phyloP scores from a whole-genome alignment of 106 monocot genomes.

The Apostasia shenzhenica region DNA sequence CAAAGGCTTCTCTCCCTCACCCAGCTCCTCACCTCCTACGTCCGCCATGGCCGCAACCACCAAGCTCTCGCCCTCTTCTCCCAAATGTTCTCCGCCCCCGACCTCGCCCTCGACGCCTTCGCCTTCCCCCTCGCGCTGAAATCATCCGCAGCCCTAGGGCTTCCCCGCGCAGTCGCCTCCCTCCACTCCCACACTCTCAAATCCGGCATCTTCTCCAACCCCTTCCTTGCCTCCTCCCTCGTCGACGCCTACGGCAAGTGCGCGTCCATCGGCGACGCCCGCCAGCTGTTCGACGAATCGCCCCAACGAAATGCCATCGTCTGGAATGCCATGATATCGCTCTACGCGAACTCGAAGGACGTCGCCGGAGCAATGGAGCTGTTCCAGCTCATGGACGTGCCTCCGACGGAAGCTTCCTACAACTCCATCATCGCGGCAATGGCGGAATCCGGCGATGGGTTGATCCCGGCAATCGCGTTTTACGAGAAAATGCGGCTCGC shows the following conservation, averaged over 20 bases:
- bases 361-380: conserved; percentile 17
- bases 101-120: conserved; percentile 51
- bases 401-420: conserved; percentile 45
- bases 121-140: conserved; percentile 81
- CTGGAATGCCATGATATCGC: conserved; percentile 58
- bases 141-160: conserved; percentile 45
- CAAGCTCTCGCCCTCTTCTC: conserved; percentile 65
- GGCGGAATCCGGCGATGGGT: conserved; percentile 13
- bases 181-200: conserved; percentile 52
- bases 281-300: conserved; percentile 54
- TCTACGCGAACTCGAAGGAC: conserved; percentile 28
- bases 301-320: conserved; percentile 50
- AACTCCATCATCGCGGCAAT: conserved; percentile 59
- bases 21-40: conserved; percentile 40
- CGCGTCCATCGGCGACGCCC: conserved; percentile 17
- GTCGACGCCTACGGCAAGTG: conserved; percentile 61
- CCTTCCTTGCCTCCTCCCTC: conserved; percentile 61
- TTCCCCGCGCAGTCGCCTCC: conserved; percentile 18
- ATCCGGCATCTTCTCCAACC: conserved; percentile 35
- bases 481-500: conserved; percentile 35
- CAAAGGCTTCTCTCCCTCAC: conserved; percentile 43
- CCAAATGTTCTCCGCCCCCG: conserved; percentile 36
- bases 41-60: conserved; percentile 40
- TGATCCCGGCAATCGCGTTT: conserved; percentile 28
- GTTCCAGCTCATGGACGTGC: conserved; percentile 47